Evolutionary conservation across 371 early-diverging fungal genomes (phyloP).

Genomic region (Mortierella sp.): DNA sequence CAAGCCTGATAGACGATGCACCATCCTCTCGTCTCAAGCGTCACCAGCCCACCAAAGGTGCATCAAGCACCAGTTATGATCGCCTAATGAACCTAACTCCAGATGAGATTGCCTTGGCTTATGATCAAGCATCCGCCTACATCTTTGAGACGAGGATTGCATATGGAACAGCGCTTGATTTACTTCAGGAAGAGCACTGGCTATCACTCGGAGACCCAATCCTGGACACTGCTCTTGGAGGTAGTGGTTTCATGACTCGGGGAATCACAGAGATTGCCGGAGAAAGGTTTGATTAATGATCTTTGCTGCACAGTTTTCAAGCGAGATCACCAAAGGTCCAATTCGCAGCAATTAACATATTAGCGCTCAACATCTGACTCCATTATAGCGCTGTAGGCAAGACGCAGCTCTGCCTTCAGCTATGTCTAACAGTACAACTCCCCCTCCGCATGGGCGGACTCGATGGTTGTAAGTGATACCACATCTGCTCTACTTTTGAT

Average conservation of each 20-base stretch:
- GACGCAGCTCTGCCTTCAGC: constrained; percentile 85
- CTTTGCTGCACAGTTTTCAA: not conserved
- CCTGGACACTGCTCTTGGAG: constrained; percentile 65
- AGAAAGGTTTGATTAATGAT: constrained; percentile 60
- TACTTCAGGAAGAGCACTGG: constrained; percentile 51
- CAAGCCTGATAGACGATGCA: constrained; percentile 11
- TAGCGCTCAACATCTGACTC: not conserved
- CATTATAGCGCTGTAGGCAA: constrained; percentile 79
- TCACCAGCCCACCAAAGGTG: constrained; percentile 36
- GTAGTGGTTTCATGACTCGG: constrained; percentile 70
- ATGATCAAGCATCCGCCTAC: constrained; percentile 36
- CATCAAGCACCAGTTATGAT: constrained; percentile 20
- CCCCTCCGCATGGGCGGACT: constrained; percentile 70
- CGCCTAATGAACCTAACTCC: constrained; percentile 37
- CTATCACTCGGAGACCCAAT: constrained; percentile 67
- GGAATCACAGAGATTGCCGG: constrained; percentile 77
- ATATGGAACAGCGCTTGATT: constrained; percentile 40
- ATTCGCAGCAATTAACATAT: not conserved
- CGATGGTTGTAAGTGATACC: constrained; percentile 61
- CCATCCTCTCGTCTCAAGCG: constrained; percentile 28
- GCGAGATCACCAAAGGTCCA: not conserved
- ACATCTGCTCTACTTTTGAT: not conserved
- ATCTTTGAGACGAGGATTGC: constrained; percentile 33
- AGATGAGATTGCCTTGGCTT: constrained; percentile 26
- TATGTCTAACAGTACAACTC: constrained; percentile 76